Evolutionary conservation across 2,329 filamentous ascomycete genomes (phyloP).

Genomic region (Onygenales sp.): DNA sequence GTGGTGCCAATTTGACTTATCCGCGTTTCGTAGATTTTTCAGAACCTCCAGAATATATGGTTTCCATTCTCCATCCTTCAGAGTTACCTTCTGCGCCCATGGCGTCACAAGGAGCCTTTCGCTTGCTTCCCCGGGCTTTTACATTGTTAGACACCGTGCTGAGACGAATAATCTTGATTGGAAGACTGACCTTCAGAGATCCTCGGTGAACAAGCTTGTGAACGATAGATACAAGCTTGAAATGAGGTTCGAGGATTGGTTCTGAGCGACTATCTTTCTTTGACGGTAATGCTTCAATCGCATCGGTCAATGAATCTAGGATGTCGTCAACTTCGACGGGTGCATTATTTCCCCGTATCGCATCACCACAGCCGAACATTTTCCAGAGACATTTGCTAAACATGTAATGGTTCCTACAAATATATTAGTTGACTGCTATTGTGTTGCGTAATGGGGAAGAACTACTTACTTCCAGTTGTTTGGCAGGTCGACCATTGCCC

Average conservation of each 20-base stretch:
- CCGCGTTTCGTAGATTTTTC: slow-evolving; percentile 54
- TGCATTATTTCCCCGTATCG: slow-evolving; percentile 26
- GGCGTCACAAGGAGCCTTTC: slow-evolving; percentile 44
- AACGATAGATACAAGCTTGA: slow-evolving; percentile 74
- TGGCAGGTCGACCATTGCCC: slow-evolving; percentile 49
- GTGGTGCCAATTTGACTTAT: slow-evolving; percentile 94
- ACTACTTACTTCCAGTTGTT: slow-evolving; percentile 52
- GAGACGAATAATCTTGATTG: slow-evolving; percentile 8
- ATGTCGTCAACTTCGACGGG: slow-evolving; percentile 37
- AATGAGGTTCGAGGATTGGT: slow-evolving; percentile 81
- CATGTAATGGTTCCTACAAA: slow-evolving; percentile 53
- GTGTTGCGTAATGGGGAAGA: background rate
- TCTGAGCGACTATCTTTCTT: slow-evolving; percentile 54
- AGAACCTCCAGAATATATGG: slow-evolving; percentile 53
- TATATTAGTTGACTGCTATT: slow-evolving; percentile 13
- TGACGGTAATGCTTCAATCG: slow-evolving; percentile 53
- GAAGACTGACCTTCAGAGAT: slow-evolving; percentile 31
- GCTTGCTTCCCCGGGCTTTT: slow-evolving; percentile 36
- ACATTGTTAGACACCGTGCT: slow-evolving; percentile 23
- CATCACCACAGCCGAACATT: slow-evolving; percentile 46
- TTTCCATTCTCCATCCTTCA: slow-evolving; percentile 46
- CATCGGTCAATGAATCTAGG: slow-evolving; percentile 47
- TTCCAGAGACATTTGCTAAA: slow-evolving; percentile 65
- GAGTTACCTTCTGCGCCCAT: slow-evolving; percentile 44
- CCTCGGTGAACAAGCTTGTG: slow-evolving; percentile 64